Base-by-base conservation (phyloP, 2,329 filamentous ascomycete genomes). In the Clonostachys byssicola region DNA sequence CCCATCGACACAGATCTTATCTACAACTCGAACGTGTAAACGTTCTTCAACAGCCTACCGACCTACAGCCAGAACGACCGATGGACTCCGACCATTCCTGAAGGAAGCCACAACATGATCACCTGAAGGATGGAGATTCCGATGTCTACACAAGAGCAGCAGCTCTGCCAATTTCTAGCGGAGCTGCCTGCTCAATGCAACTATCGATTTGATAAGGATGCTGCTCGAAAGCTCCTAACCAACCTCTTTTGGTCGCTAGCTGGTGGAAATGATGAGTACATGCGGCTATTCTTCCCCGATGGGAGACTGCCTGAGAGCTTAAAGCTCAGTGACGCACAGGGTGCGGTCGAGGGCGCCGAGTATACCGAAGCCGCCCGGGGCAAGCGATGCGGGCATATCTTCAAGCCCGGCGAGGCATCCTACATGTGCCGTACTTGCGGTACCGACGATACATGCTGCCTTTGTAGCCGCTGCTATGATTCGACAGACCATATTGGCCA, bases 371-470 rank as follows among this genome's bases (percentile, higher is more conserved):
- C 88, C 7, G 94, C 94, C 13, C 83, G 90, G 55, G 94, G 95
- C 47, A 95, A 95, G 67, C 86, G 91, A 42, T 99, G 94, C 64
- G 95, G 94, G 5, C 95, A 99, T 72, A 97, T 99, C 52, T 96
- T 99, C 77, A 92, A 92, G 68, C 79, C 82, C 13, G 94, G 92
- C 44, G 94, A 99, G 72, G 92, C 91, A 48, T 92, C 90, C 49
- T 99, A 97, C 65, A 81, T 87, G 58, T 99, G 94, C 75, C 88
- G 91, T 58, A 97, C 92, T 10, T 99, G 94, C 67, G 90, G 90
- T 43, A 84, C 87, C 41, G 95, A 99, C 66, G 92, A 96, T 54
- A 97, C 94, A 1, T 97, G 92, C 67, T 92, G 94, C 44, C 78
- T 99, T 14, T 99, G 94, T 71, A 90, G 89, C 60, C 85, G 86